These are phyloP conservation scores for Annulohypoxylon bovei DNA, from an alignment of 495 filamentous ascomycete genomes.

Conservation along the genomic window DNA sequence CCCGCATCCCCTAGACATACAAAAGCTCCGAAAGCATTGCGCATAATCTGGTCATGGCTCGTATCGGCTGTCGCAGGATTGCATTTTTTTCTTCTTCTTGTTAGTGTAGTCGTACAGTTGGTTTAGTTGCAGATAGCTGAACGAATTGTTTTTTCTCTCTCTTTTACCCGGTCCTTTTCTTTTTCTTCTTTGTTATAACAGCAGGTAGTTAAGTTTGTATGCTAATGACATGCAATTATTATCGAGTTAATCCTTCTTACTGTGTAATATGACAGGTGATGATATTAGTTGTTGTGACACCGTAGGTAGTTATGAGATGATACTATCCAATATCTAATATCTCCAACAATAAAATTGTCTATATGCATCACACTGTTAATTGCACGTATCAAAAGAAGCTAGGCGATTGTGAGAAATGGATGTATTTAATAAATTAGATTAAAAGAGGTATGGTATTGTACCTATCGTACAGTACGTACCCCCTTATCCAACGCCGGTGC, in stretches of 20 bases:
- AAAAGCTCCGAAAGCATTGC: slow-evolving; percentile 24
- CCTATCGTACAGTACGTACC: background rate
- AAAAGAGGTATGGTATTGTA: too few relatives aligned
- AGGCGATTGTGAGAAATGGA: background rate
- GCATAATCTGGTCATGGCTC: slow-evolving; percentile 35
- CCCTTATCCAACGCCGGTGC: slow-evolving; percentile 13
- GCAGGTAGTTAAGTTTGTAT: background rate
- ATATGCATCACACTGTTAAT: background rate
- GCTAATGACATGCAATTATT: background rate
- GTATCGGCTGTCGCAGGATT: slow-evolving; percentile 10
- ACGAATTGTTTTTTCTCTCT: background rate
- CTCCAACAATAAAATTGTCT: background rate
- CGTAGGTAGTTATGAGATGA: background rate
- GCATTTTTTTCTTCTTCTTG: slow-evolving; percentile 3
- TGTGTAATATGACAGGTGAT: slow-evolving; percentile 23
- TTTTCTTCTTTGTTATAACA: background rate
- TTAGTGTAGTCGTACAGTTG: background rate
- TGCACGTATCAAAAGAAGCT: background rate
- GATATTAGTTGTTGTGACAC: background rate
- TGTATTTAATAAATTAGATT: background rate
- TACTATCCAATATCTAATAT: background rate
- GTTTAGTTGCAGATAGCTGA: background rate
- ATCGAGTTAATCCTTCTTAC: slow-evolving; percentile 14
- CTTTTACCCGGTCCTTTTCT: too few relatives aligned
- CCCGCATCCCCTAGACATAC: slow-evolving; percentile 16